phyloP scores from a whole-genome alignment of 2,329 filamentous ascomycete genomes.

The Zasmidium cellare region DNA sequence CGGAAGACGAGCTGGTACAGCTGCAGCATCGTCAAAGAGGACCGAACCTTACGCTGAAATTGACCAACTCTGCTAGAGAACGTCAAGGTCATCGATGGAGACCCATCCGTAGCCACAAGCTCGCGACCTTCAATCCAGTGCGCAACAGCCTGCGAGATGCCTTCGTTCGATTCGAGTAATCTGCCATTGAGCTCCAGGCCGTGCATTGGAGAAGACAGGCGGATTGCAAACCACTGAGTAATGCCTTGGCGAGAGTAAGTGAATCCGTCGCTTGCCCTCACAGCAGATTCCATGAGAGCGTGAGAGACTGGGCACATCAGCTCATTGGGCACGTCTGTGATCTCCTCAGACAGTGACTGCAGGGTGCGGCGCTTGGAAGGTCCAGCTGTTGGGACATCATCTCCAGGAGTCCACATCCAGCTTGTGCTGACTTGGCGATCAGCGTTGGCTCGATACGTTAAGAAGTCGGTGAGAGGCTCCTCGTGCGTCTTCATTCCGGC shows the following conservation, averaged over 20 bases:
- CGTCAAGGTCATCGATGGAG: conserved; percentile 10
- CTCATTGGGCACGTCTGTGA: conserved; percentile 26
- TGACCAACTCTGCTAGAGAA: conserved; percentile 20
- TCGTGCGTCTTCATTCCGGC: conserved; percentile 25
- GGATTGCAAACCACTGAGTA: conserved; percentile 36
- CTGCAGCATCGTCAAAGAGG: conserved; percentile 14
- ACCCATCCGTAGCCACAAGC: background rate
- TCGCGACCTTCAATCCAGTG: conserved; percentile 25
- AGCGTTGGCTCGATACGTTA: conserved; percentile 27
- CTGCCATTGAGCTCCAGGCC: conserved; percentile 28
- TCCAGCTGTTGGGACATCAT: conserved; percentile 21
- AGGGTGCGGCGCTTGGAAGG: conserved; percentile 7
- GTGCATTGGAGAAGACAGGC: conserved; percentile 31
- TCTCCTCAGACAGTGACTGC: conserved; percentile 17
- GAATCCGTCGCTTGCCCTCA: conserved; percentile 34
- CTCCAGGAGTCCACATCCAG: conserved; percentile 31
- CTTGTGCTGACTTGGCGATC: conserved; percentile 13
- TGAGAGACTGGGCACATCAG: conserved; percentile 36
- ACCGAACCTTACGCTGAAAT: conserved; percentile 12
- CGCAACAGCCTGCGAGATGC: conserved; percentile 23
- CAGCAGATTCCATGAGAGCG: conserved; percentile 37
- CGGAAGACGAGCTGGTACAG: conserved; percentile 32
- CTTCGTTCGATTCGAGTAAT: conserved; percentile 24
- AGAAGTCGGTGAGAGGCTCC: conserved; percentile 27
- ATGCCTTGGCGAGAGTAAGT: conserved; percentile 39